Conservation (phyloP, 345 rosid genomes). For the Rhizophora apiculata region DNA sequence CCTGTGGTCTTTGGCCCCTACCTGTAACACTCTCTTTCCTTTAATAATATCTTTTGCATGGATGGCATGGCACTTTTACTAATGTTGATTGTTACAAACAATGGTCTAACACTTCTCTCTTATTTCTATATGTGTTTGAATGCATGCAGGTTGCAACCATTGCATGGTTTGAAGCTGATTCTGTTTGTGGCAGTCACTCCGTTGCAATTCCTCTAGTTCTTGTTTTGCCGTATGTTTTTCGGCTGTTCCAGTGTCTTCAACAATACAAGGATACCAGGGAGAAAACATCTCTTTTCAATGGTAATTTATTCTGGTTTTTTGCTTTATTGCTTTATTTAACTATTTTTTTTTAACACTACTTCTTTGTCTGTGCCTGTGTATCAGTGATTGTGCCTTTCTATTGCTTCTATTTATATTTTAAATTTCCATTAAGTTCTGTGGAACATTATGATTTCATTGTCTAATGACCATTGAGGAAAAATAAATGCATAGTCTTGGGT, state of each 20-base stretch:
- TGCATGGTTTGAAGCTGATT: constrained; percentile 99
- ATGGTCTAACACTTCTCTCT: background rate
- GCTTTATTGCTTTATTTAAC: background rate
- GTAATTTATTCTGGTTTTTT: constrained; percentile 24
- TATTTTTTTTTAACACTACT: background rate
- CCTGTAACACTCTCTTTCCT: no score
- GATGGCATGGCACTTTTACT: no score
- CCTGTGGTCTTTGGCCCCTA: no score
- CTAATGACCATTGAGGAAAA: no score
- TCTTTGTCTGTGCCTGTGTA: background rate
- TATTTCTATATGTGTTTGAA: constrained; percentile 19
- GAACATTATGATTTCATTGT: no score
- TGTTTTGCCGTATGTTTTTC: constrained; percentile 86
- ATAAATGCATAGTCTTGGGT: no score
- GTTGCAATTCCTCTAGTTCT: constrained; percentile 81
- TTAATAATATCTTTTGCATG: background rate
- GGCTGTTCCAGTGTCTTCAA: constrained; percentile 86
- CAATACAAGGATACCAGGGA: constrained; percentile 90
- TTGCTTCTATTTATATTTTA: no score
- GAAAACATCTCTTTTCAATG: constrained; percentile 70
- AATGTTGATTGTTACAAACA: no score
- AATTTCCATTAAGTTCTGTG: no score
- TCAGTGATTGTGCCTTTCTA: no score
- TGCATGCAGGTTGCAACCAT: constrained; percentile 80
- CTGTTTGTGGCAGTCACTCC: constrained; percentile 96